These are phyloP conservation scores for Trifolium pratense DNA, from an alignment of 306 rosid genomes.

Conservation along the genomic window DNA sequence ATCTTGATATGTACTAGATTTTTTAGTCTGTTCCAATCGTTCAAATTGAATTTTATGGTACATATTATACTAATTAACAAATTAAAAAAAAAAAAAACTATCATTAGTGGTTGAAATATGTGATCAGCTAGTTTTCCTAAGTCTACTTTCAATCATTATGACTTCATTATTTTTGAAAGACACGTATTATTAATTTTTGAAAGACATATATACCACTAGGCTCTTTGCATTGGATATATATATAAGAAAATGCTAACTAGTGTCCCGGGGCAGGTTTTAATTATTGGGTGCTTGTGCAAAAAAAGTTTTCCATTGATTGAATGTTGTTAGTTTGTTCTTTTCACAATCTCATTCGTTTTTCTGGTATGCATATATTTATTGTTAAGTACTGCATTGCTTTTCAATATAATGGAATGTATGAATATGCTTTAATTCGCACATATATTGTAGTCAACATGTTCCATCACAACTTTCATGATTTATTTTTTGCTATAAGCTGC, in stretches of 20 bases:
- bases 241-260: no score
- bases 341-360: slow-evolving; percentile 38
- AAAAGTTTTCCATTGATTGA: slow-evolving; percentile 42
- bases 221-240: slow-evolving; percentile 31
- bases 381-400: slow-evolving; percentile 35
- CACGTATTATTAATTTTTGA: neutral
- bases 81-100: no score
- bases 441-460: slow-evolving; percentile 44
- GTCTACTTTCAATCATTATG: slow-evolving; percentile 48
- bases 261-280: no score
- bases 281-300: slow-evolving; percentile 42
- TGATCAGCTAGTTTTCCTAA: slow-evolving; percentile 40
- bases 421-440: slow-evolving; percentile 41
- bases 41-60: no score
- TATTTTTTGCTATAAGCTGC: slow-evolving; percentile 40
- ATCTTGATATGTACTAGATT: no score
- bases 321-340: slow-evolving; percentile 48
- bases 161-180: slow-evolving; percentile 41
- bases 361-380: slow-evolving; percentile 34
- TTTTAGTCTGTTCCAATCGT: no score
- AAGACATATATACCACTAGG: slow-evolving; percentile 40
- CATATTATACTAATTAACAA: no score
- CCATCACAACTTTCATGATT: slow-evolving; percentile 49
- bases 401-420: slow-evolving; percentile 40
- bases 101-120: slow-evolving; percentile 39